Conservation (phyloP, 805 yeast genomes). For the Pichia deserticola region DNA sequence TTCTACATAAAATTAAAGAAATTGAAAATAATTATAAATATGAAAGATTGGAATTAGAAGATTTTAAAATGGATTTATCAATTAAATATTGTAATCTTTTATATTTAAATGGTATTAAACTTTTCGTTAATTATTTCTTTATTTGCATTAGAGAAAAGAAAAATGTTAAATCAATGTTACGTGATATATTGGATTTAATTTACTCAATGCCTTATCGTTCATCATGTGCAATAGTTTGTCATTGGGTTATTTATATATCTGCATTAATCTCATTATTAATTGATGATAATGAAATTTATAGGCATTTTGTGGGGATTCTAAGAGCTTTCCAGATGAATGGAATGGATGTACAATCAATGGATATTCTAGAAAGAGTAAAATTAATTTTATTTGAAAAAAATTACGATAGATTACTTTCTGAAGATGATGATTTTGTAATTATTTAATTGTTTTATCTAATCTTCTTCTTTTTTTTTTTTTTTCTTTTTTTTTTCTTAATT, state of each 20-base stretch:
- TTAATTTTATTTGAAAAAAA: neutral
- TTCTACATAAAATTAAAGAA: neutral
- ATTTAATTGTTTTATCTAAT: no score
- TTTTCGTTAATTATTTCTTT: conserved; percentile 6
- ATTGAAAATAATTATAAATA: neutral
- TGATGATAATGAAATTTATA: conserved; percentile 1
- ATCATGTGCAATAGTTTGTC: conserved; percentile 6
- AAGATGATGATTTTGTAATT: conserved; percentile 6
- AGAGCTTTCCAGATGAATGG: conserved; percentile 6
- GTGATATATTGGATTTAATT: conserved; percentile 8
- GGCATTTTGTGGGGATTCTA: conserved; percentile 4
- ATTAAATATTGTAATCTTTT: conserved; percentile 7
- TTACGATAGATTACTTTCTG: neutral
- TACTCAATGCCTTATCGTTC: conserved; percentile 10
- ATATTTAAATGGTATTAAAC: conserved; percentile 4
- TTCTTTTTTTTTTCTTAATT: no score
- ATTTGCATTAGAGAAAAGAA: neutral
- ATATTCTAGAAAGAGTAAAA: conserved; percentile 1
- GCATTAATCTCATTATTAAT: conserved; percentile 5
- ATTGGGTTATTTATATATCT: conserved; percentile 7
- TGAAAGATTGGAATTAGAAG: neutral
- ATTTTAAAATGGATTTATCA: conserved; percentile 9
- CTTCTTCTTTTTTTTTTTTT: no score
- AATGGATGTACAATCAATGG: conserved; percentile 5
- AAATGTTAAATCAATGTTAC: neutral